phyloP scores from a whole-genome alignment of 768 basidiomycete genomes.

The Mrakia blollopis region DNA sequence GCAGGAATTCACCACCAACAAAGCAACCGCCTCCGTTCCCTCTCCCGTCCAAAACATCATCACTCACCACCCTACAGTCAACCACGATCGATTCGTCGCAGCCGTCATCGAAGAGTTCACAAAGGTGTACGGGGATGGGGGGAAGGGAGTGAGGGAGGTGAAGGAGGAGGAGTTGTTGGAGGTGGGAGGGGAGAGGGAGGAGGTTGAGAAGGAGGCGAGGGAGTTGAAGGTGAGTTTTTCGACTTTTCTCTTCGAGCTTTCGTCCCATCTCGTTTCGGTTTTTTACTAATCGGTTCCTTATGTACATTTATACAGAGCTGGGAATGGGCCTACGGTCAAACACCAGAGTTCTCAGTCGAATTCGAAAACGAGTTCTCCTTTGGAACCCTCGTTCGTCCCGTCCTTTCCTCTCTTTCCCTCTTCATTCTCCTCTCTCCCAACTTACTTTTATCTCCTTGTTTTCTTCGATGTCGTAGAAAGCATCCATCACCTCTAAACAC shows the following conservation, averaged over 20 bases:
- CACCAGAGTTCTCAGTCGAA: constrained; percentile 80
- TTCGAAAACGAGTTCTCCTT: constrained; percentile 37
- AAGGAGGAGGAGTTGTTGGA: constrained; percentile 50
- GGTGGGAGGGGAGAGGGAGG: constrained; percentile 40
- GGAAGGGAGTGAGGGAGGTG: constrained; percentile 43
- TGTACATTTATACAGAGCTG: constrained; percentile 57
- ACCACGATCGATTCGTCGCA: constrained; percentile 64
- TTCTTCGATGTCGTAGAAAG: constrained; percentile 43
- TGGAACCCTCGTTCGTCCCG: constrained; percentile 35
- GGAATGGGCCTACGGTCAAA: constrained; percentile 91
- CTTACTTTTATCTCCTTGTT: not conserved
- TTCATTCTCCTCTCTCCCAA: not conserved
- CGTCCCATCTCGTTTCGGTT: too few species aligned
- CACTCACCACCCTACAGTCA: constrained; percentile 52
- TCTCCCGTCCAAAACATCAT: constrained; percentile 84
- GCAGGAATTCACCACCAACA: constrained; percentile 73
- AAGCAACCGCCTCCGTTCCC: constrained; percentile 82
- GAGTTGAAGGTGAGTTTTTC: constrained; percentile 61
- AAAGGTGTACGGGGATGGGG: constrained; percentile 34
- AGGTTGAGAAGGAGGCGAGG: constrained; percentile 63
- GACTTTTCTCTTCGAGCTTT: not conserved
- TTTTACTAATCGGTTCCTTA: not conserved
- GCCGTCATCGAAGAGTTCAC: constrained; percentile 67
- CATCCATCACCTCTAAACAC: constrained; percentile 58
- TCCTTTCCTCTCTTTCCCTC: not conserved